Conservation (phyloP, 1,284 basidiomycete genomes). For the Apiotrichum mycotoxinovorans region DNA sequence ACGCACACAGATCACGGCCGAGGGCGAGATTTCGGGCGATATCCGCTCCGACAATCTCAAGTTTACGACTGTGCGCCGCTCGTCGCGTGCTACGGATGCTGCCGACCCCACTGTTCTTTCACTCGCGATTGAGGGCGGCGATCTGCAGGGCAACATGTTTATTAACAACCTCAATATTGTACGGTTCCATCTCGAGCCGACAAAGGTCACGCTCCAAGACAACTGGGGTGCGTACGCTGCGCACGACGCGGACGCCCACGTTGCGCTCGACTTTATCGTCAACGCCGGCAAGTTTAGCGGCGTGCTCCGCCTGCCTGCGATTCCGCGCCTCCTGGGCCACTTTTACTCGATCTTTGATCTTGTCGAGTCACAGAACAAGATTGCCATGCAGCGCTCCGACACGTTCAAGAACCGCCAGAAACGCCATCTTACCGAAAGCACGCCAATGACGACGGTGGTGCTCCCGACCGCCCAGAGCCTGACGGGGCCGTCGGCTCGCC, state of each 20-base stretch:
- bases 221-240: conserved; percentile 66
- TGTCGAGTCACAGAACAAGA: conserved; percentile 60
- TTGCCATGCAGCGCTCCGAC: conserved; percentile 56
- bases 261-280: conserved; percentile 71
- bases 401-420: conserved; percentile 68
- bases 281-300: conserved; percentile 67
- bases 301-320: conserved; percentile 61
- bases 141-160: conserved; percentile 64
- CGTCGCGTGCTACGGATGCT: conserved; percentile 44
- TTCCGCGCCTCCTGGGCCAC: conserved; percentile 42
- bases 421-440: conserved; percentile 55
- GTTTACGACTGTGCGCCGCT: conserved; percentile 68
- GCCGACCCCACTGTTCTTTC: conserved; percentile 60
- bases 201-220: conserved; percentile 70
- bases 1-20: conserved; percentile 61
- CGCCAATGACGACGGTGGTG: conserved; percentile 77
- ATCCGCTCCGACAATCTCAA: conserved; percentile 65
- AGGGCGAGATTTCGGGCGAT: conserved; percentile 71
- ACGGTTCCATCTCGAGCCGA: conserved; percentile 76
- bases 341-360: conserved; percentile 52
- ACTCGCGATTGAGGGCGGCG: conserved; percentile 69
- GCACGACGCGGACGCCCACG: conserved; percentile 56
- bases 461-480: conserved; percentile 55
- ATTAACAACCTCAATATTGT: conserved; percentile 73
- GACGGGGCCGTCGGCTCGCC: conserved; percentile 63